Base-by-base conservation (phyloP, 768 basidiomycete species). In the Lentinus brumalis region DNA sequence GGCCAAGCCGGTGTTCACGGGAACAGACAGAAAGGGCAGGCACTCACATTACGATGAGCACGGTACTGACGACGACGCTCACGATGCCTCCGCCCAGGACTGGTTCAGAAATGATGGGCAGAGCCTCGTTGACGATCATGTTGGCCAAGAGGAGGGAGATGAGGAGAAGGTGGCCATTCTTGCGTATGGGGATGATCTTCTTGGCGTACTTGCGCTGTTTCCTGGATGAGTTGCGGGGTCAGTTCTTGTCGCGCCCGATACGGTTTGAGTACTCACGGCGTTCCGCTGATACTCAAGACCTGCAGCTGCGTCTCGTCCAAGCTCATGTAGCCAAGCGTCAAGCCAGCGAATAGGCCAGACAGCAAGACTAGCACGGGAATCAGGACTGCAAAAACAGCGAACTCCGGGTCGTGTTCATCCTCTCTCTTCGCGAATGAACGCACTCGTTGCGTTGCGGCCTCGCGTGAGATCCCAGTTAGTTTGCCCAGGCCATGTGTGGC, bases 301-400 rank as follows among this genome's bases (percentile, higher is more conserved):
- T 88, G 87, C 41, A 95, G 83, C 78, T 94, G 91, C 45, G 92
- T 93, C 73, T 89, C 89, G 73, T 94, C 92, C 73, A 94, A 80
- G 68, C 87, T 89, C 88, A 94, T 92, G 73, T 91, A 94, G 26
- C 92, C 92, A 41, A 94, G 78, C 53, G 92, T 94, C 66, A 93
- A 77, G 69, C 92, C 89, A 76, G 91, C 91, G 80, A 94, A 92
- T 42, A 92, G 70, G 66, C 91, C 92, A 50, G 88, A 92, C 57
- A 87, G 69, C 39, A 91, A 71, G 40, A 93, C 92, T 63, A 92
- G 85, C 16, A 92, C 69, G 45, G 92, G 91, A 21, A 93, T 92
- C 69, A 93, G 85, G 62, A 68, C 69, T 12, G 76, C 79, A 56
- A 77, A 79, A 53, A 76, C 70, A 58, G 78, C 73, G 63, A 73